Evolutionary conservation across 2,329 filamentous ascomycete genomes (phyloP).

Genomic region (Talaromyces sp.): DNA sequence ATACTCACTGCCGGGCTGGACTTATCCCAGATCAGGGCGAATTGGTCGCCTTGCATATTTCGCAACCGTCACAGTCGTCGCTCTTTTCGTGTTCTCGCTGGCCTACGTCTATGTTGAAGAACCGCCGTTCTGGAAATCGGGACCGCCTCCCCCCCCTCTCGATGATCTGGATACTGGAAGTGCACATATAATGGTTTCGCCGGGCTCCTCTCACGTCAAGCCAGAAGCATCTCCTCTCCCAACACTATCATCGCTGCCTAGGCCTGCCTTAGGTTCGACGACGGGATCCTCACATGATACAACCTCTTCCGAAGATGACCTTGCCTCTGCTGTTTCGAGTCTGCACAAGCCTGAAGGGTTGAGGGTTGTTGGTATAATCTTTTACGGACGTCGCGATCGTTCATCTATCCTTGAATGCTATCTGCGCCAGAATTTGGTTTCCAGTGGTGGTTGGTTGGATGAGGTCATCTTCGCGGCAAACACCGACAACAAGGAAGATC

Average conservation of each 20-base stretch:
- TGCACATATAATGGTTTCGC: slow-evolving; percentile 7
- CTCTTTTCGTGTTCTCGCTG: slow-evolving; percentile 14
- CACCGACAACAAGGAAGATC: slow-evolving; percentile 14
- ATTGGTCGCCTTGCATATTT: slow-evolving; percentile 14
- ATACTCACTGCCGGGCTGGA: slow-evolving; percentile 14
- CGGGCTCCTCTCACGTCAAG: background rate
- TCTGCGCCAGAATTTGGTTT: slow-evolving; percentile 16
- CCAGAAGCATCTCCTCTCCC: background rate
- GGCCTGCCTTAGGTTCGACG: background rate
- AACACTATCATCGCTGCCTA: background rate
- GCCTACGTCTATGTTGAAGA: slow-evolving; percentile 19
- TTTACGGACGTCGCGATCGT: slow-evolving; percentile 17
- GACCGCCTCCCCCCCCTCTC: background rate
- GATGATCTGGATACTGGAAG: background rate
- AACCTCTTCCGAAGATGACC: background rate
- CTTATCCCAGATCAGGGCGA: slow-evolving; percentile 11
- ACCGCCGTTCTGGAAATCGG: slow-evolving; percentile 11
- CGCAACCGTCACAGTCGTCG: slow-evolving; percentile 10
- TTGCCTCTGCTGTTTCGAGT: slow-evolving; percentile 4
- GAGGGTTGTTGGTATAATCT: slow-evolving; percentile 15
- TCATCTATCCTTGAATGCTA: slow-evolving; percentile 18
- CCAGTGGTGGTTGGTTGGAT: slow-evolving; percentile 18
- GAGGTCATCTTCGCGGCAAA: slow-evolving; percentile 17
- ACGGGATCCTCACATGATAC: background rate
- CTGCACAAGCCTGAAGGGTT: slow-evolving; percentile 12